These are phyloP conservation scores for Bipolaris zeicola DNA, from an alignment of 2,329 filamentous ascomycete genomes.

Conservation along the genomic window DNA sequence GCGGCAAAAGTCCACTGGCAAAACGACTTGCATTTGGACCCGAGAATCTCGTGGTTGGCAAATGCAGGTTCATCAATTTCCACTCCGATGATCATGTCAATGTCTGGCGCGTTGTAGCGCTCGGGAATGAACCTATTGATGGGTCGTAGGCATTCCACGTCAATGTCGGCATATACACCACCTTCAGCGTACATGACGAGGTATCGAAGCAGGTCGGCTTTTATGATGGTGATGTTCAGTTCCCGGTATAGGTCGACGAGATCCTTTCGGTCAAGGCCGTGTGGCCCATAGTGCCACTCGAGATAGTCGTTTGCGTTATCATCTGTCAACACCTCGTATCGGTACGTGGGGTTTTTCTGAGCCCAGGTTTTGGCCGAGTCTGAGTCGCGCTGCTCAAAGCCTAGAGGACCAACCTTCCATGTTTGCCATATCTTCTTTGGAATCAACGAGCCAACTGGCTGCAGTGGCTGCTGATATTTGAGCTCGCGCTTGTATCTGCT, in stretches of 20 bases:
- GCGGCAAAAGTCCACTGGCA: slow-evolving; percentile 79
- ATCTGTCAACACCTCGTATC: slow-evolving; percentile 74
- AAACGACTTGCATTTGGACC: slow-evolving; percentile 71
- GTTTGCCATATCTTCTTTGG: slow-evolving; percentile 77
- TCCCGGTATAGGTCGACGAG: slow-evolving; percentile 37
- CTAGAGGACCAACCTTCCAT: slow-evolving; percentile 72
- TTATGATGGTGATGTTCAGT: slow-evolving; percentile 64
- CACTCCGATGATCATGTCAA: slow-evolving; percentile 72
- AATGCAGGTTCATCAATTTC: slow-evolving; percentile 74
- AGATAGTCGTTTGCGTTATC: slow-evolving; percentile 70
- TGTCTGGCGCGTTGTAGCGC: slow-evolving; percentile 65
- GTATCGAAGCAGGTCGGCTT: slow-evolving; percentile 69
- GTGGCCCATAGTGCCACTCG: slow-evolving; percentile 68
- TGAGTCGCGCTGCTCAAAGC: slow-evolving; percentile 68
- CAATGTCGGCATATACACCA: slow-evolving; percentile 65
- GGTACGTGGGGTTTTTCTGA: slow-evolving; percentile 67
- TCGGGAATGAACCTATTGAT: slow-evolving; percentile 66
- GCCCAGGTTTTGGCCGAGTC: slow-evolving; percentile 68
- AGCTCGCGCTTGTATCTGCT: slow-evolving; percentile 43
- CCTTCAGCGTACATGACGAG: slow-evolving; percentile 71
- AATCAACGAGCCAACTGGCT: slow-evolving; percentile 50
- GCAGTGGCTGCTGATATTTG: slow-evolving; percentile 42
- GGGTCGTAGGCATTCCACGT: slow-evolving; percentile 62
- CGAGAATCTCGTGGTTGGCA: slow-evolving; percentile 67
- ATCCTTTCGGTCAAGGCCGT: slow-evolving; percentile 69